Conservation (phyloP, 2,329 filamentous ascomycete species). For the Kalmusia sp. region DNA sequence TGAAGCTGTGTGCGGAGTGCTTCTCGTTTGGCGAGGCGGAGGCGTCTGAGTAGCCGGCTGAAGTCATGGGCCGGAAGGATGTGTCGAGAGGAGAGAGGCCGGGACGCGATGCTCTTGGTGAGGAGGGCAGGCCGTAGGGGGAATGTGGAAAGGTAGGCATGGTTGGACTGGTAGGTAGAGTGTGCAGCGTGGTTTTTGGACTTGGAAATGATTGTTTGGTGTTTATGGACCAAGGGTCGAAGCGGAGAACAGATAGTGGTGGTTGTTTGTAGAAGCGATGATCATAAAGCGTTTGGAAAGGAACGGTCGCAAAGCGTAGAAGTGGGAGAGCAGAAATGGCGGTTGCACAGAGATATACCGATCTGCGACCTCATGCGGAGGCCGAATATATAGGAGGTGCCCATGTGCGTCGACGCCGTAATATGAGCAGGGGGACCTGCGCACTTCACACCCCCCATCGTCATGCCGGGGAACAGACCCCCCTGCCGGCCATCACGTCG, state of each 20-base stretch:
- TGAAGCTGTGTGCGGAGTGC: constrained; percentile 17
- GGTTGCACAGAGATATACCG: constrained; percentile 6
- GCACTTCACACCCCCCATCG: constrained; percentile 1
- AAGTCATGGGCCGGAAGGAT: constrained; percentile 15
- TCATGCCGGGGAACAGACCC: constrained; percentile 9
- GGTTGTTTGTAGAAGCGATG: too few relatives aligned
- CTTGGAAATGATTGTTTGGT: constrained; percentile 5
- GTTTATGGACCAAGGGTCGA: too few relatives aligned
- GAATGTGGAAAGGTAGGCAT: constrained; percentile 25
- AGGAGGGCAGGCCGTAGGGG: constrained; percentile 30
- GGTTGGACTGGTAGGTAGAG: constrained; percentile 2
- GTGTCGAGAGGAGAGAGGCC: constrained; percentile 30
- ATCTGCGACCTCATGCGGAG: constrained; percentile 11
- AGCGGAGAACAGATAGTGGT: too few relatives aligned
- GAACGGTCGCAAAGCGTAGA: not conserved
- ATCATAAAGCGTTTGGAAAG: too few relatives aligned
- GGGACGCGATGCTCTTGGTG: constrained; percentile 27
- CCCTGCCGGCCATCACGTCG: constrained; percentile 5
- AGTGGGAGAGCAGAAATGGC: not conserved
- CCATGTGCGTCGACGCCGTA: constrained; percentile 2
- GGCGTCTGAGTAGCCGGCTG: constrained; percentile 17
- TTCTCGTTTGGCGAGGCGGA: constrained; percentile 19
- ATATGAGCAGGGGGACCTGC: constrained; percentile 11
- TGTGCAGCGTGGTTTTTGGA: constrained; percentile 7
- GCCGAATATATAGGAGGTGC: constrained; percentile 10